Evolutionary conservation across 2,329 filamentous ascomycete genomes (phyloP).

Genomic region (Zymoseptoria tritici): DNA sequence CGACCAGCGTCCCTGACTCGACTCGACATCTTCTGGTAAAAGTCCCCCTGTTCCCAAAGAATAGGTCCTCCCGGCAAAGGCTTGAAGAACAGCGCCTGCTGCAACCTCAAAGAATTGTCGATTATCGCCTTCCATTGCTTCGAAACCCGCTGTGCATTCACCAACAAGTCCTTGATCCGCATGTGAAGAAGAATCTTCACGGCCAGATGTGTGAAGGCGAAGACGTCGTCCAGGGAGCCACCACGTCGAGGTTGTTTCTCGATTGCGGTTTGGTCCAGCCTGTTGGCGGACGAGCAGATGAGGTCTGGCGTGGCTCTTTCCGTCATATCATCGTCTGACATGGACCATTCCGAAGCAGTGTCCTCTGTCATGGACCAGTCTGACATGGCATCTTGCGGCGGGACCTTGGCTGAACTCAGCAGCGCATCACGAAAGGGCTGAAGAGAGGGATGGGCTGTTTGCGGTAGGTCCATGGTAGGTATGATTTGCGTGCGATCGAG

Average conservation of each 20-base stretch:
- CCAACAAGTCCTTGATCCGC: constrained; percentile 2
- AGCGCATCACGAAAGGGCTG: too few relatives aligned
- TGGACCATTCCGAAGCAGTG: background rate
- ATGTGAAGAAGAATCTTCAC: constrained; percentile 7
- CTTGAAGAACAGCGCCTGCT: constrained; percentile 9
- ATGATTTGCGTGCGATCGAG: too few relatives aligned
- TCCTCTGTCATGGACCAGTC: background rate
- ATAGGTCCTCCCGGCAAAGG: background rate
- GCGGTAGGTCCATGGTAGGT: too few relatives aligned
- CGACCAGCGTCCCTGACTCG: too few relatives aligned
- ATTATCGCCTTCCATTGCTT: constrained; percentile 3
- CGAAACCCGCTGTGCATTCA: constrained; percentile 3
- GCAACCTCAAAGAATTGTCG: background rate
- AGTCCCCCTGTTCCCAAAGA: background rate
- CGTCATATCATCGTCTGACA: background rate
- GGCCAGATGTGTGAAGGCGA: constrained; percentile 4
- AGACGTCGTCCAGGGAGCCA: background rate
- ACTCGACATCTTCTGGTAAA: too few relatives aligned
- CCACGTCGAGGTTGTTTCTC: too few relatives aligned
- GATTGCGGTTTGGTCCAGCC: too few relatives aligned
- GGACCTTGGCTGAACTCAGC: too few relatives aligned
- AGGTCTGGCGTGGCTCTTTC: too few relatives aligned
- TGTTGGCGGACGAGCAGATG: too few relatives aligned
- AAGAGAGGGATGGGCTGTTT: too few relatives aligned
- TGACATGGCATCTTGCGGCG: background rate